Evolutionary conservation across 2,329 filamentous ascomycete genomes (phyloP).

Genomic region (Diaporthe eres): DNA sequence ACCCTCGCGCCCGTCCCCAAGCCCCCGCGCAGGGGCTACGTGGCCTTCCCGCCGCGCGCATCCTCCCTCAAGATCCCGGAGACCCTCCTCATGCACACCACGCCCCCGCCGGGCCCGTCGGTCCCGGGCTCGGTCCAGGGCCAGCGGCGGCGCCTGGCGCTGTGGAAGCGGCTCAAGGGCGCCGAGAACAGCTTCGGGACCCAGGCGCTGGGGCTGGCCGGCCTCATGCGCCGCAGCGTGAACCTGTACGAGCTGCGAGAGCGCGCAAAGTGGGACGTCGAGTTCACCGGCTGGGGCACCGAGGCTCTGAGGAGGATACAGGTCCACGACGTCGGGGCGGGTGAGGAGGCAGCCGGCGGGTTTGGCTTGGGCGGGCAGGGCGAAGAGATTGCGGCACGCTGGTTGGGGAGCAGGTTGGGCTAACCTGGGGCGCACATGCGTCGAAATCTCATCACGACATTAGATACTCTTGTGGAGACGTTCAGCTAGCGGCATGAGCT

Average conservation of each 20-base stretch:
- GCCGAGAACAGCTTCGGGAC: constrained; percentile 59
- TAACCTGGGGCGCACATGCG: neutral
- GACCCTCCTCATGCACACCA: constrained; percentile 63
- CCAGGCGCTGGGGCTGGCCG: constrained; percentile 63
- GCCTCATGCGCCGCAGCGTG: constrained; percentile 64
- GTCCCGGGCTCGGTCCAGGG: constrained; percentile 40
- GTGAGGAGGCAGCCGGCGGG: constrained; percentile 43
- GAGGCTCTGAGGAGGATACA: constrained; percentile 57
- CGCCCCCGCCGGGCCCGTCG: constrained; percentile 45
- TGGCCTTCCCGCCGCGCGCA: constrained; percentile 63
- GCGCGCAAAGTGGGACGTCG: constrained; percentile 57
- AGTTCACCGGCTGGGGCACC: constrained; percentile 50
- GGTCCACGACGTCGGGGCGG: constrained; percentile 54
- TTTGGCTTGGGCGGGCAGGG: constrained; percentile 9
- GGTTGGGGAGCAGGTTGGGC: constrained; percentile 36
- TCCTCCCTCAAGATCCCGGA: constrained; percentile 66
- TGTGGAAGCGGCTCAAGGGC: constrained; percentile 39
- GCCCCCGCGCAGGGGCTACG: constrained; percentile 56
- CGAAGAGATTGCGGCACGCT: constrained; percentile 33
- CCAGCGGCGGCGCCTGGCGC: constrained; percentile 38
- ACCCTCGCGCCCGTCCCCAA: constrained; percentile 41
- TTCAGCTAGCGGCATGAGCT: too few species aligned
- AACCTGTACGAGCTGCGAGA: constrained; percentile 61
- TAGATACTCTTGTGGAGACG: neutral
- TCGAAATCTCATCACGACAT: too few species aligned